Base-by-base conservation (phyloP, 2,329 filamentous ascomycete species). In the Aspergillus sp. region DNA sequence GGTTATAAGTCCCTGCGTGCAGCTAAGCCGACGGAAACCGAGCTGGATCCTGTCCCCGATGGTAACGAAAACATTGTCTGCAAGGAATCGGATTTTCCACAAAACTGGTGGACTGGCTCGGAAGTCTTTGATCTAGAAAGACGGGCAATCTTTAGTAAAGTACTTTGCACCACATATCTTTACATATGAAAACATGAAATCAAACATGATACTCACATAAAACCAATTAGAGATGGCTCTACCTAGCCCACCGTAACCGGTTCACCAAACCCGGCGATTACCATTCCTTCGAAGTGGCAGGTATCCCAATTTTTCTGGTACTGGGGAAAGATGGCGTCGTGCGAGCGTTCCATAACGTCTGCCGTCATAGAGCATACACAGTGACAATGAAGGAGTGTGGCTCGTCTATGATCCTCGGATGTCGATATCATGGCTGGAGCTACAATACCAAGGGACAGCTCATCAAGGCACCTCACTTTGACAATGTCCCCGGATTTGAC, bases 401-500 rank as follows among this genome's bases (percentile, higher is more conserved):
- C 3, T 78, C 78, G 44, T 80, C 80, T 51, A 79, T 66, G 4
- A 80, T 87, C 38, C 79, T 88, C 39, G 78, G 82, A 0, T 88
- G 86, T 77, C 82, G 82, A 60, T 88, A 88, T 66, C 85, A 88
- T 66, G 85, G 84, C 44, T 88, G 86, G 85, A 85, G 83, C 2
- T 88, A 87, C 62, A 82, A 84, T 48, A 75, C 85, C 2, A 79
- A 77, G 27, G 86, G 85, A 13, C 82, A 83, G 52, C 76, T 88
- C 2, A 81, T 85, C 25, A 88, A 87, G 70, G 85, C 86, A 1
- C 85, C 85, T 0, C 80, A 82, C 2, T 88, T 86, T 66, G 80
- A 86, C 42, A 79, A 82, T 19, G 72, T 87, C 1, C 75, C 78
- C 2, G 83, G 81, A 8, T 88, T 88, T 66, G 81, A 86, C 64